Conservation (phyloP, 225 moss, liverwort and hornwort genomes). For the Anthoceros angustus region DNA sequence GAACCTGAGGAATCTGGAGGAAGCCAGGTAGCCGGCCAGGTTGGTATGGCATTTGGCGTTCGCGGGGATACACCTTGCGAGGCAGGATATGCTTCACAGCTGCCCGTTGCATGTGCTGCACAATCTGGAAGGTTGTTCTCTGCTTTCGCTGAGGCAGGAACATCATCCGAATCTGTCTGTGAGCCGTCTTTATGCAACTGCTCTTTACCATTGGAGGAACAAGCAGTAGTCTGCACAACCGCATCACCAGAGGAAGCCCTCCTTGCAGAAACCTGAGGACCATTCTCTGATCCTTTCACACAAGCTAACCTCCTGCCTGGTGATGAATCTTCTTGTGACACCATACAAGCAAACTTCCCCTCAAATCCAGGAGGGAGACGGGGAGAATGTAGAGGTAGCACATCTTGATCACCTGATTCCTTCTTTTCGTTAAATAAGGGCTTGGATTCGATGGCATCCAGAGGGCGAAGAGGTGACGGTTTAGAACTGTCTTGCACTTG, state of each 20-base stretch:
- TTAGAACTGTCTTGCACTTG: no score
- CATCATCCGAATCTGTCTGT: constrained; percentile 3
- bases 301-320: neutral
- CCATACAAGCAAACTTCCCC: neutral
- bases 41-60: neutral
- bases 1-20: neutral
- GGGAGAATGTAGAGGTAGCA: neutral
- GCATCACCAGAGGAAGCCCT: neutral
- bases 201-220: neutral
- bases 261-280: neutral
- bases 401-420: no score
- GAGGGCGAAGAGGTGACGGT: no score
- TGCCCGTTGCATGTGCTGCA: neutral
- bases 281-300: neutral
- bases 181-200: neutral
- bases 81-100: neutral
- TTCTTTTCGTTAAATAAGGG: no score
- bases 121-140: neutral
- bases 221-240: neutral
- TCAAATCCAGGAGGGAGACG: constrained; percentile 1
- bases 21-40: neutral
- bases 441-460: no score
- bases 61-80: neutral
- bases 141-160: neutral
- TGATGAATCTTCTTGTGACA: neutral